These are phyloP conservation scores for Coniferiporia sulphurascens DNA, from an alignment of 1,284 basidiomycete genomes.

Conservation along the genomic window DNA sequence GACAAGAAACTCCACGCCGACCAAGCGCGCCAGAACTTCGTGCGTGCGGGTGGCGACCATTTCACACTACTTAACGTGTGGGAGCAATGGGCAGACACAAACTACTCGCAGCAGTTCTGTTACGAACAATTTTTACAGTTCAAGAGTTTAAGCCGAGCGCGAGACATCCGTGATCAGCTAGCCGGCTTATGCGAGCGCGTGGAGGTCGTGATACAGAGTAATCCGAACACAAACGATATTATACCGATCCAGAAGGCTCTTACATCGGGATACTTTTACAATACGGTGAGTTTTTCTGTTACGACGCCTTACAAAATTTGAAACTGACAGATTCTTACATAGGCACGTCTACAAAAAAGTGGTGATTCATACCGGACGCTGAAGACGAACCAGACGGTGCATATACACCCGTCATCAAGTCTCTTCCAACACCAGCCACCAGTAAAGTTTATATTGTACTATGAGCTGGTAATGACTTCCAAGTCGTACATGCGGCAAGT, in stretches of 20 bases:
- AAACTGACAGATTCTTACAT: neutral
- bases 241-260: constrained; percentile 92
- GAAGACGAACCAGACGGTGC: constrained; percentile 94
- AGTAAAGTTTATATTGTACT: constrained; percentile 86
- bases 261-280: constrained; percentile 95
- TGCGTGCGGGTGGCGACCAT: constrained; percentile 94
- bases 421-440: constrained; percentile 95
- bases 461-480: constrained; percentile 87
- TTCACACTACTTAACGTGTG: constrained; percentile 96
- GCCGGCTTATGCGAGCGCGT: constrained; percentile 95
- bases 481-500: constrained; percentile 90
- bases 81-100: constrained; percentile 98
- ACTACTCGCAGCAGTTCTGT: constrained; percentile 92
- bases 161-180: constrained; percentile 95
- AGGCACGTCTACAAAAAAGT: constrained; percentile 86
- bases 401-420: constrained; percentile 94
- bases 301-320: neutral
- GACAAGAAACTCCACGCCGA: constrained; percentile 96
- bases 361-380: constrained; percentile 91
- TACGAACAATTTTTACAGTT: constrained; percentile 98
- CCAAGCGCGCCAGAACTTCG: constrained; percentile 94
- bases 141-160: constrained; percentile 90
- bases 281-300: constrained; percentile 57
- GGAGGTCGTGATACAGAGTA: constrained; percentile 84
- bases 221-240: constrained; percentile 89